Conservation (phyloP, 768 basidiomycete genomes). For the Tylopilus vinaceipallidus region DNA sequence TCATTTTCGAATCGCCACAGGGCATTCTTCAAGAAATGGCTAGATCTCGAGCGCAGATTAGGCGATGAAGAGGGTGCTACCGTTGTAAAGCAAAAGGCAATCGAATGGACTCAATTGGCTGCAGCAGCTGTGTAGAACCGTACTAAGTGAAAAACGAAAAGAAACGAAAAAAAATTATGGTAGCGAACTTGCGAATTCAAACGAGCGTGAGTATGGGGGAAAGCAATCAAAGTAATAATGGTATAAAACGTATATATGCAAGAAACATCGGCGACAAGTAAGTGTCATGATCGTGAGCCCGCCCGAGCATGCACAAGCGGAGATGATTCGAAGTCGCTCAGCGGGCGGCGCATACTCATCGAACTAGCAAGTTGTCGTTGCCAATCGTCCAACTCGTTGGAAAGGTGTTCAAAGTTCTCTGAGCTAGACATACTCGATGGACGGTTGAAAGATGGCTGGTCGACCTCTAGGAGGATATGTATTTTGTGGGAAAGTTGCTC, state of each 20-base stretch:
- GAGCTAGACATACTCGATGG: constrained; percentile 78
- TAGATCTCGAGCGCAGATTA: constrained; percentile 79
- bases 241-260: constrained; percentile 38
- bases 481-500: constrained; percentile 91
- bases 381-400: constrained; percentile 83
- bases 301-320: constrained; percentile 54
- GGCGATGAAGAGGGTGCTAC: constrained; percentile 85
- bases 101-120: constrained; percentile 85
- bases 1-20: constrained; percentile 39
- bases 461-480: constrained; percentile 81
- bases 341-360: constrained; percentile 67
- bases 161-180: constrained; percentile 33
- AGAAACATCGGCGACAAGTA: constrained; percentile 14
- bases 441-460: constrained; percentile 70
- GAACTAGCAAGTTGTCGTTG: constrained; percentile 80
- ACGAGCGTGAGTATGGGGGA: constrained; percentile 46
- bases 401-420: constrained; percentile 80
- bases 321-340: constrained; percentile 70
- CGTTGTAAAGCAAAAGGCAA: constrained; percentile 81
- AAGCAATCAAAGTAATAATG: constrained; percentile 38
- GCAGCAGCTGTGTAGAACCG: constrained; percentile 17
- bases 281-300: constrained; percentile 50
- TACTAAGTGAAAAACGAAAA: constrained; percentile 26
- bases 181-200: constrained; percentile 48
- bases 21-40: constrained; percentile 97